phyloP scores from a whole-genome alignment of 2,329 filamentous ascomycete species.

The Cytospora chrysosperma region DNA sequence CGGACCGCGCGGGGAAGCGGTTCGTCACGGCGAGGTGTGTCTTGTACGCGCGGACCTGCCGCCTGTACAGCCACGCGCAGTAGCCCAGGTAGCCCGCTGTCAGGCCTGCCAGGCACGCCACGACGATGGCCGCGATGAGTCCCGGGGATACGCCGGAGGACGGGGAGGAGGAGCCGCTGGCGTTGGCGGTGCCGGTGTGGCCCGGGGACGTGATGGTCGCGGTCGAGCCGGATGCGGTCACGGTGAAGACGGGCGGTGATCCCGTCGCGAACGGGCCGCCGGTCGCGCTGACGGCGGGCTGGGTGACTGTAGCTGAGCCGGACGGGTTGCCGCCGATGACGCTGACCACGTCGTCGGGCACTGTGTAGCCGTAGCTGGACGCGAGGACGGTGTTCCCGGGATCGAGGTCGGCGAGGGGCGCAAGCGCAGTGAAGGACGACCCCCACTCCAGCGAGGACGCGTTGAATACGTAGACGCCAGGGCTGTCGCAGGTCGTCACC shows the following conservation, averaged over 20 bases:
- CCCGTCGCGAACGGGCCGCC: constrained; percentile 71
- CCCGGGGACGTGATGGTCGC: constrained; percentile 44
- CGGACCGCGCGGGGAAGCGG: constrained; percentile 38
- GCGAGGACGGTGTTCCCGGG: constrained; percentile 53
- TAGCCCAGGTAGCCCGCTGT: constrained; percentile 66
- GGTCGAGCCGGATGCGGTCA: constrained; percentile 51
- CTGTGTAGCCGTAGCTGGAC: constrained; percentile 63
- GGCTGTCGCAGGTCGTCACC: constrained; percentile 62
- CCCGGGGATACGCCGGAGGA: constrained; percentile 35
- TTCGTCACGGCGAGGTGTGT: constrained; percentile 66
- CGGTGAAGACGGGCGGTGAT: constrained; percentile 66
- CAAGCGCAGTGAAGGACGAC: constrained; percentile 59
- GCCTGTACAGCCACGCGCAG: constrained; percentile 71
- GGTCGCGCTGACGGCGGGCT: constrained; percentile 61
- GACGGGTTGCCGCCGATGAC: constrained; percentile 35
- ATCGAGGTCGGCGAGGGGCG: constrained; percentile 45
- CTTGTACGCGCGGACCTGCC: constrained; percentile 68
- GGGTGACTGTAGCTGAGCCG: constrained; percentile 59
- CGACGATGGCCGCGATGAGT: constrained; percentile 49
- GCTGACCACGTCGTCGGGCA: constrained; percentile 61
- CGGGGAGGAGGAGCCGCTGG: constrained; percentile 7
- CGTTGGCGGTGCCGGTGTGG: constrained; percentile 38
- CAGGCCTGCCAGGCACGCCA: constrained; percentile 65
- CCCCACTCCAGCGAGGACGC: constrained; percentile 63
- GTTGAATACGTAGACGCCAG: constrained; percentile 73